Evolutionary conservation across 129 eudicot species (phyloP), one percentile per base, ranked within the genome.

Genomic region (Deinandra increscens): DNA sequence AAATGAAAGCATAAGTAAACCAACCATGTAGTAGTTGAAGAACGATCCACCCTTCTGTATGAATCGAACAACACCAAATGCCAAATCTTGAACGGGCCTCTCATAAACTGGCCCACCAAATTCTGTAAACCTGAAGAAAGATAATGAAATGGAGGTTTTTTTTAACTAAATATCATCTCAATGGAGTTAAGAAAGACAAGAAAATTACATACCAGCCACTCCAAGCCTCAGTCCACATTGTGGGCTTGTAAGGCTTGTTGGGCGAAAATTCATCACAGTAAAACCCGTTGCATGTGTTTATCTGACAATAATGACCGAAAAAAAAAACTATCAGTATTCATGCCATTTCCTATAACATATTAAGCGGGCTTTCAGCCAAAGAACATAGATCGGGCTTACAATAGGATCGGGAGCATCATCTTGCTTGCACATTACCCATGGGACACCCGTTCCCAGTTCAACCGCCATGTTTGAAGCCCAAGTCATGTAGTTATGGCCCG

Each of bases 381-480:
- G 45, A 38, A 10, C 39, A 56, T 26, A 18, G 48, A n/a, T 23
- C 42, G 56, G 19, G 67, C 75, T 89, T 77, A 93, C 98, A 83
- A 93, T 83, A 34, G 99, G 99, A 82, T 93, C 95, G 0, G 99
- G 99, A 29, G 99, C 95, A 74, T 87, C 97, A 1, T 85, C 88
- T 76, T 93, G 81, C 79, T 93, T 89, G 88, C 99, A 93, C 99
- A 93, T 93, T 15, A 89, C 95, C 99, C 99, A 93, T 11, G 99
- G 99, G 79, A 93, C 97, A 20, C 97, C 97, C 0, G 99, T 93
- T 38, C 71, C 88, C 71, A 82, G 42, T 49, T 82, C 88, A 19
- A 87, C 90, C 0, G 96, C 99, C 90, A 93, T 84, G 9, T 83
- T 80, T 73, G 99, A 95, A 54, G 99, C 99, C 99, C 99, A 93